A percentile compares a stretch with the other conserved stretches of the same genome.
These are phyloP conservation scores for Yarrowia alimentaria DNA, from an alignment of 805 yeast species.

Conservation along the genomic window DNA sequence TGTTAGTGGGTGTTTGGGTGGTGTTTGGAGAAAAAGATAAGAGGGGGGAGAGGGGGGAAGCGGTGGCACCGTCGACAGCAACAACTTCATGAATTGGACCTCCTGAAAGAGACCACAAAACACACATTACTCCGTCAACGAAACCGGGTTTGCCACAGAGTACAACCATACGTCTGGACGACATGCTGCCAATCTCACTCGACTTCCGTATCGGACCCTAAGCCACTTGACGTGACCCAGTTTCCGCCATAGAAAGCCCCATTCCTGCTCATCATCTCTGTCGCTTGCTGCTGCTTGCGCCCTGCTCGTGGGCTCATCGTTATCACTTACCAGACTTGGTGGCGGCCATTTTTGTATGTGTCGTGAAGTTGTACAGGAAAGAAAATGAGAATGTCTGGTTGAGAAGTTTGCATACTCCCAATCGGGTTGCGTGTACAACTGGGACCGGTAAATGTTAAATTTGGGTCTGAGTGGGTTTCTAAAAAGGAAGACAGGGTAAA, in stretches of 20 bases:
- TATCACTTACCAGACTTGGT: slow-evolving; percentile 33
- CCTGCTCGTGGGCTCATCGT: not conserved
- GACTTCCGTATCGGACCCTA: too few relatives aligned
- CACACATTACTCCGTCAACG: too few relatives aligned
- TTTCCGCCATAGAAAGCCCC: too few relatives aligned
- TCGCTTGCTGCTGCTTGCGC: not conserved
- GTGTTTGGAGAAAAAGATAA: not conserved
- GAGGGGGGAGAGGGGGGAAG: not conserved
- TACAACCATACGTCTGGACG: too few relatives aligned
- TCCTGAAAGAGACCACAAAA: too few relatives aligned
- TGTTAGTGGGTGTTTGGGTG: slow-evolving; percentile 6
- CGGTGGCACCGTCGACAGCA: slow-evolving; percentile 3
- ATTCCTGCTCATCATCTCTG: slow-evolving; percentile 6
- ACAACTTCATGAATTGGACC: too few relatives aligned
- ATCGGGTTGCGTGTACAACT: slow-evolving; percentile 25
- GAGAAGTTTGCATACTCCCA: slow-evolving; percentile 28
- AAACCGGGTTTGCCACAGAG: too few relatives aligned
- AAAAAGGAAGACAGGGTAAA: slow-evolving; percentile 27
- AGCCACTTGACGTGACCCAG: too few relatives aligned
- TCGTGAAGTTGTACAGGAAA: slow-evolving; percentile 27
- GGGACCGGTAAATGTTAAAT: slow-evolving; percentile 6
- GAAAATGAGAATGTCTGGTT: slow-evolving; percentile 20
- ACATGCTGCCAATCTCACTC: too few relatives aligned
- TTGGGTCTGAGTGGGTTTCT: slow-evolving; percentile 23
- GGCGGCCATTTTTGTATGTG: slow-evolving; percentile 29